Conservation (phyloP, 108 stramenopile species). For the Discostella stelligeroides region DNA sequence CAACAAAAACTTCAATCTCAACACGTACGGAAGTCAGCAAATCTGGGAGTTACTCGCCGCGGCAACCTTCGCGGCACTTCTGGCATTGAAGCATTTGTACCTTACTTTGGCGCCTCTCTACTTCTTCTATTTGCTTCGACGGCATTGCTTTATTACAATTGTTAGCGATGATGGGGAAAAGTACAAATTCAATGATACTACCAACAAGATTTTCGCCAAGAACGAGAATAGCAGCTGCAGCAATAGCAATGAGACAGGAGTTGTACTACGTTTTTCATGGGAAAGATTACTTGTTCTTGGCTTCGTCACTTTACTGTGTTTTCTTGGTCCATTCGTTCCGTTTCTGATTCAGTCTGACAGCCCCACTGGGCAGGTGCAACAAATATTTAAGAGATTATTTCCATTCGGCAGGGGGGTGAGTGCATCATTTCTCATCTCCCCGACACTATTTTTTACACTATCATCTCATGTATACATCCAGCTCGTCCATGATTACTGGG, state of each 20-base stretch:
- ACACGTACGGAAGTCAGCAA: too few relatives aligned
- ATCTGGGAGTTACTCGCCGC: constrained; percentile 62
- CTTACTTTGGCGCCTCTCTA: constrained; percentile 87
- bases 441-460: too few relatives aligned
- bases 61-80: constrained; percentile 69
- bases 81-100: constrained; percentile 95
- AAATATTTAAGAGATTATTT: constrained; percentile 88
- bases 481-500: constrained; percentile 98
- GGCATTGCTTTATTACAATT: constrained; percentile 63
- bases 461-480: not conserved
- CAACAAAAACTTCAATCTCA: too few relatives aligned
- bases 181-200: not conserved
- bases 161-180: constrained; percentile 1
- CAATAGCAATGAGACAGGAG: too few relatives aligned
- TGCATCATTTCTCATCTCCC: not conserved
- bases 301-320: constrained; percentile 49
- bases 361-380: constrained; percentile 49
- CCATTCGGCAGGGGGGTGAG: constrained; percentile 90
- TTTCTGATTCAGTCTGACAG: constrained; percentile 49
- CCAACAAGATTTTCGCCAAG: not conserved
- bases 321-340: constrained; percentile 74
- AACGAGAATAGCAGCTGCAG: too few relatives aligned
- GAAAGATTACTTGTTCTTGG: constrained; percentile 66
- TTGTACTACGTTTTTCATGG: constrained; percentile 41
- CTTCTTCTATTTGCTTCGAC: constrained; percentile 76